Evolutionary conservation across 768 basidiomycete species (phyloP), one percentile per base, ranked within the genome.

Genomic region (Cystofilobasidium bisporidii): DNA sequence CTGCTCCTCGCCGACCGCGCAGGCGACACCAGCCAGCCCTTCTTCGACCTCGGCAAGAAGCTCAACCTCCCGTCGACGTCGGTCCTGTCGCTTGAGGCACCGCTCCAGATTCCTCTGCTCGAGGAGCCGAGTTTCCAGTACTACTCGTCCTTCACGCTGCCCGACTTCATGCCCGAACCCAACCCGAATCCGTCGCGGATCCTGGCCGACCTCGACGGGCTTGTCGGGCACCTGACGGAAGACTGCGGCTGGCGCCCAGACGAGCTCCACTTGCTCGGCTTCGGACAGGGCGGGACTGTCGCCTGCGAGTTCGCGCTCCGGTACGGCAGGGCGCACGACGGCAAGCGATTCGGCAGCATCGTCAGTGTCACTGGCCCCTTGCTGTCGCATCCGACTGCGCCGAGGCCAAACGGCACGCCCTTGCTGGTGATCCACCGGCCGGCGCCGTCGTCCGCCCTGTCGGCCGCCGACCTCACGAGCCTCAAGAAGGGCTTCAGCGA

Each of bases 31-130:
- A 85, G 87, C 68, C 56, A 78, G 3, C 89, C 90, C 1, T 94
- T 96, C 75, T 79, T 81, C 38, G 84, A 84, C 63, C 83, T 96
- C 9, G 90, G 85, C 14, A 80, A 79, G 26, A 82, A 83, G 14
- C 77, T 96, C 57, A 87, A 84, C 71, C 82, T 96, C n/a, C 92
- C 91, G 0, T 91, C 93, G 75, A 94, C 92, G 0, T 89, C 91
- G 2, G 81, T 84, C 1, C 82, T 94, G n/a, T 82, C 88, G 1
- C 74, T 94, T 14, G 84, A 87, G 58, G 91, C 87, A 2, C 86
- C 90, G 22, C 83, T 86, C 72, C 84, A 83, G 87, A 68, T 69
- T n/a, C 68, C 68, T 2, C 63, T 69, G 9, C 57, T 69, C 1
- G 68, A 69, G 20, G 62, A 64, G 38, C 68, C 68, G 10, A 24